A percentile compares a stretch with the other conserved stretches of the same genome.
phyloP scores from a whole-genome alignment of 768 basidiomycete species.

The Thelephora ganbajun region DNA sequence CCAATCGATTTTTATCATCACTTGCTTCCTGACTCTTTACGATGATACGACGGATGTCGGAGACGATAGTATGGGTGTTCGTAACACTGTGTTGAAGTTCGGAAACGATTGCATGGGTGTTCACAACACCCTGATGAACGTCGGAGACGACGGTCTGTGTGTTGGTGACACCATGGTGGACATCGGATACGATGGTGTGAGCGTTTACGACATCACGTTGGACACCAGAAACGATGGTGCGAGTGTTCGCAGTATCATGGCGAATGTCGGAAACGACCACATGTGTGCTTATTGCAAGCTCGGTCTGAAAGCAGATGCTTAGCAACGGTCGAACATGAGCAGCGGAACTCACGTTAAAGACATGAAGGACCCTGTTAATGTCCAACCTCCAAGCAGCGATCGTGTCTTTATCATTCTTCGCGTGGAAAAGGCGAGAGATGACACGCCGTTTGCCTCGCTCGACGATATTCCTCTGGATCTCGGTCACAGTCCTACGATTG shows the following conservation, averaged over 20 bases:
- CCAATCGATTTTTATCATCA: background rate
- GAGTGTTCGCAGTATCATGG: background rate
- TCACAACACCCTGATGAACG: too few relatives aligned
- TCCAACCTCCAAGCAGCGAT: background rate
- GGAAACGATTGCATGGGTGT: background rate
- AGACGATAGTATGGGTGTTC: background rate
- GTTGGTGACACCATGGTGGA: background rate
- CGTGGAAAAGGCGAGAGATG: background rate
- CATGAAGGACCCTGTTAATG: background rate
- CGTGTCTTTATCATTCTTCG: background rate
- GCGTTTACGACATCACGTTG: background rate
- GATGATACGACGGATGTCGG: background rate
- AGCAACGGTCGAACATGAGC: background rate
- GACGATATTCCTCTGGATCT: background rate
- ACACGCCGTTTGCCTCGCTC: background rate
- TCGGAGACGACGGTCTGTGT: background rate
- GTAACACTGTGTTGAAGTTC: background rate
- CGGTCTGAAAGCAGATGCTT: background rate
- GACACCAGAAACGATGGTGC: background rate
- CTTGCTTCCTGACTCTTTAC: background rate
- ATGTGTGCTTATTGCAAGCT: background rate
- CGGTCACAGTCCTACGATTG: background rate
- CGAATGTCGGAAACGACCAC: background rate
- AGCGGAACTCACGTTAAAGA: background rate
- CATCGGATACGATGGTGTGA: background rate